Evolutionary conservation across 2,329 filamentous ascomycete species (phyloP).

Genomic region (Madurella fahalii): DNA sequence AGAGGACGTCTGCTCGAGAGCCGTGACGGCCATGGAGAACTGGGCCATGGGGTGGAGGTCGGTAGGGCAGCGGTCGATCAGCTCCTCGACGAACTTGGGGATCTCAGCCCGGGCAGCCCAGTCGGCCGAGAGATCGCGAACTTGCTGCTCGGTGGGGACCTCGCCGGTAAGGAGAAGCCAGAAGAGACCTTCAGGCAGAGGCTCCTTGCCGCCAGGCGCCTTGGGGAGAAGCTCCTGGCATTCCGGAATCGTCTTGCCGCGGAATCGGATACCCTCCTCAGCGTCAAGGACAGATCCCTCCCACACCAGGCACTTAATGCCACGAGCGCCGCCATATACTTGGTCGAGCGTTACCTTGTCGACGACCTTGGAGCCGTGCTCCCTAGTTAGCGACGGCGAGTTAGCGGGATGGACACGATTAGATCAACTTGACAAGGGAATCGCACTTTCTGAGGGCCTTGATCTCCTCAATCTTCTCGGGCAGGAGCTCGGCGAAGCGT

Average conservation of each 20-base stretch:
- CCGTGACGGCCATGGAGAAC: conserved; percentile 95
- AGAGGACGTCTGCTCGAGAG: conserved; percentile 95
- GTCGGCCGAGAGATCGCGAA: conserved; percentile 95
- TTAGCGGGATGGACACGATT: conserved; percentile 24
- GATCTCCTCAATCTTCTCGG: conserved; percentile 97
- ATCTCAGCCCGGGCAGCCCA: conserved; percentile 97
- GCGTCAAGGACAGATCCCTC: conserved; percentile 97
- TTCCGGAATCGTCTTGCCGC: conserved; percentile 98
- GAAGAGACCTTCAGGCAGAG: conserved; percentile 98
- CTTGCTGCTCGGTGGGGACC: conserved; percentile 96
- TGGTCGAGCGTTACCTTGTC: conserved; percentile 99
- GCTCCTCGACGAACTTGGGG: conserved; percentile 97
- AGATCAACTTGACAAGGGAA: conserved; percentile 9
- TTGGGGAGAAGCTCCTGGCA: conserved; percentile 97
- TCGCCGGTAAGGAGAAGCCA: conserved; percentile 98
- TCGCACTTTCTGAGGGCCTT: conserved; percentile 95
- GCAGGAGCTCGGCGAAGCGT: conserved; percentile 92
- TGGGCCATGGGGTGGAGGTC: conserved; percentile 99
- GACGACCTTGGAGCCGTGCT: conserved; percentile 90
- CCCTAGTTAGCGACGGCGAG: conserved; percentile 49
- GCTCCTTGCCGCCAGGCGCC: conserved; percentile 93
- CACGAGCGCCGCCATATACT: conserved; percentile 98
- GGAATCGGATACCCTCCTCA: conserved; percentile 99
- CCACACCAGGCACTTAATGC: conserved; percentile 98
- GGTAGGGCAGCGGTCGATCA: conserved; percentile 98